Conservation (phyloP, 768 basidiomycete genomes). For the Sarcodon sp. region DNA sequence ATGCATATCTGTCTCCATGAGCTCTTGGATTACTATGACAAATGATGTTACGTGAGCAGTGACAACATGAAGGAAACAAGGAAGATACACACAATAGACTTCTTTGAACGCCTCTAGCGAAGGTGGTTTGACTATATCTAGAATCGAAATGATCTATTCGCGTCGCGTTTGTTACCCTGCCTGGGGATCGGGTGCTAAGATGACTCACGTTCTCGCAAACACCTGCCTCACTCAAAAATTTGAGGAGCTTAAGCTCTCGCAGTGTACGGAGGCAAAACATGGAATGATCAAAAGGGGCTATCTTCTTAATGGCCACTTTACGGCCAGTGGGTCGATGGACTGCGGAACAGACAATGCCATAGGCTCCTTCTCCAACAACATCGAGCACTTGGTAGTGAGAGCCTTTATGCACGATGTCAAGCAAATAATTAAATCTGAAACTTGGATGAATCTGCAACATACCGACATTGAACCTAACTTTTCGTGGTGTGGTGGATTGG, state of each 20-base stretch:
- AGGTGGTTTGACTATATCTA: constrained; percentile 78
- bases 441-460: constrained; percentile 5
- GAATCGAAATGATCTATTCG: constrained; percentile 71
- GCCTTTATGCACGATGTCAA: constrained; percentile 8
- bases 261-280: constrained; percentile 74
- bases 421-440: background rate
- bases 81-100: constrained; percentile 41
- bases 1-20: constrained; percentile 96
- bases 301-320: constrained; percentile 93
- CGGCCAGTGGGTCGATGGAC: constrained; percentile 65
- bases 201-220: constrained; percentile 71
- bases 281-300: constrained; percentile 89
- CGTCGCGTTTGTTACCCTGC: background rate
- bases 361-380: constrained; percentile 90
- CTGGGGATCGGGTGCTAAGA: background rate
- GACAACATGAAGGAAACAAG: background rate
- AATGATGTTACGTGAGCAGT: background rate
- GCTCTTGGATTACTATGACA: constrained; percentile 43
- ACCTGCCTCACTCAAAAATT: constrained; percentile 77
- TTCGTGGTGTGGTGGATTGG: constrained; percentile 45
- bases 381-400: constrained; percentile 60
- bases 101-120: constrained; percentile 79
- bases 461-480: constrained; percentile 87
- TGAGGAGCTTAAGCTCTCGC: constrained; percentile 50
- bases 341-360: constrained; percentile 87